A percentile compares a stretch with the other conserved stretches of the same genome.
Evolutionary conservation across 176 grass and related monocot genomes (phyloP).

Genomic region (Hordeum marinum): DNA sequence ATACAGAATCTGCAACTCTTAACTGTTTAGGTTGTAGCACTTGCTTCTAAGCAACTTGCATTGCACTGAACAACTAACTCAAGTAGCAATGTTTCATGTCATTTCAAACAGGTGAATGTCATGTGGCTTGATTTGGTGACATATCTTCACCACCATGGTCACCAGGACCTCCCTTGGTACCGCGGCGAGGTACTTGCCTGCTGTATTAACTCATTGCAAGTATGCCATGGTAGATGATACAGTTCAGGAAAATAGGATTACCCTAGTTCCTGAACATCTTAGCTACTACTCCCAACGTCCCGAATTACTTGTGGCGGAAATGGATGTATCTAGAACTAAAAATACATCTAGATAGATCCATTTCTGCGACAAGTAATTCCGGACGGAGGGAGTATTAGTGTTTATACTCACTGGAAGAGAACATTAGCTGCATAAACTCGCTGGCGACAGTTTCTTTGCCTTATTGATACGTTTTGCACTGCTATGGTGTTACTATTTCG

Average conservation of each 20-base stretch:
- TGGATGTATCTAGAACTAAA: too few species aligned
- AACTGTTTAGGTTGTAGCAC: not conserved
- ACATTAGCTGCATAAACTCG: not conserved
- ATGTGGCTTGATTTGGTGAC: slow-evolving; percentile 90
- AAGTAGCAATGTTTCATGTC: not conserved
- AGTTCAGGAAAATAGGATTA: not conserved
- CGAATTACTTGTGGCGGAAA: too few species aligned
- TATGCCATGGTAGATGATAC: not conserved
- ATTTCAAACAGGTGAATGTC: slow-evolving; percentile 59
- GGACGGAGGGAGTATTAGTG: not conserved
- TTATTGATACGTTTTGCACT: not conserved
- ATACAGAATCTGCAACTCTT: not conserved
- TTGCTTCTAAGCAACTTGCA: not conserved
- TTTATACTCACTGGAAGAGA: not conserved
- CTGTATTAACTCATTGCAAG: not conserved
- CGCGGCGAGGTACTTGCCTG: slow-evolving; percentile 59
- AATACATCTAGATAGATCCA: too few species aligned
- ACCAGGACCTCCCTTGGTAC: slow-evolving; percentile 75
- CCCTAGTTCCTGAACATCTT: not conserved
- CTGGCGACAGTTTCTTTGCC: not conserved
- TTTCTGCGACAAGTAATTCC: too few species aligned
- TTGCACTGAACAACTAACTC: not conserved
- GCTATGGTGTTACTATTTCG: not conserved
- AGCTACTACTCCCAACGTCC: too few species aligned
- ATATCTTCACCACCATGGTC: slow-evolving; percentile 91